Conservation (phyloP, 371 early-diverging fungal species). For the Rhizomucor miehei region DNA sequence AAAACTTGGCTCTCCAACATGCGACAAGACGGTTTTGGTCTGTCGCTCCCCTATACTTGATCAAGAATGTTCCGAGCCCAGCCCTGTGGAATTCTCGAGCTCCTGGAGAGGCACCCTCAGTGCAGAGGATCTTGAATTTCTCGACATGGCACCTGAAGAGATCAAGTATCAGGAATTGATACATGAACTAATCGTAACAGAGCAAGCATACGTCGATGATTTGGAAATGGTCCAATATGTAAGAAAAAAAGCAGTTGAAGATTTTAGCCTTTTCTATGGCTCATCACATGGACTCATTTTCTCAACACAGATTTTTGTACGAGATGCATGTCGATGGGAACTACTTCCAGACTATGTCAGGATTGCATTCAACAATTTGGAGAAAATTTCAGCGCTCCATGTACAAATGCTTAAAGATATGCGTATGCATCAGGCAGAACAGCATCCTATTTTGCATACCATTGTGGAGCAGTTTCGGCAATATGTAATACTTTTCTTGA, state of each 20-base stretch:
- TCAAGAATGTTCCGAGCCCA: no score
- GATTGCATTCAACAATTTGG: not conserved
- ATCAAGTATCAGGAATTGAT: conserved; percentile 63
- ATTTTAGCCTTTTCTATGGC: not conserved
- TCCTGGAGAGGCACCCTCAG: conserved; percentile 5
- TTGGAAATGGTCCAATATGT: conserved; percentile 21
- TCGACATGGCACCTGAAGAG: conserved; percentile 18
- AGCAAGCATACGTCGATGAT: conserved; percentile 61
- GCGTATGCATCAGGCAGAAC: not conserved
- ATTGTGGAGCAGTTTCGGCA: not conserved
- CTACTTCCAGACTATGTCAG: not conserved
- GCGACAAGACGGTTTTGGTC: no score
- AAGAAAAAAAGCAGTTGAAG: not conserved
- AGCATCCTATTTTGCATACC: not conserved
- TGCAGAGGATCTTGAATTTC: conserved; percentile 2
- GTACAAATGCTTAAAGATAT: not conserved
- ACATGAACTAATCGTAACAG: conserved; percentile 64
- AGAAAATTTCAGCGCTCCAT: not conserved
- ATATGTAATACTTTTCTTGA: not conserved
- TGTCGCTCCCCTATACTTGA: no score
- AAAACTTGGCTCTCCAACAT: no score
- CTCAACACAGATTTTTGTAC: not conserved
- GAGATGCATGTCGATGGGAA: no score
- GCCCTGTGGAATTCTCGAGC: no score
- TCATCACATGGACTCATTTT: not conserved